Evolutionary conservation across 331 rosid genomes (phyloP).

Genomic region (Arachis monticola): DNA sequence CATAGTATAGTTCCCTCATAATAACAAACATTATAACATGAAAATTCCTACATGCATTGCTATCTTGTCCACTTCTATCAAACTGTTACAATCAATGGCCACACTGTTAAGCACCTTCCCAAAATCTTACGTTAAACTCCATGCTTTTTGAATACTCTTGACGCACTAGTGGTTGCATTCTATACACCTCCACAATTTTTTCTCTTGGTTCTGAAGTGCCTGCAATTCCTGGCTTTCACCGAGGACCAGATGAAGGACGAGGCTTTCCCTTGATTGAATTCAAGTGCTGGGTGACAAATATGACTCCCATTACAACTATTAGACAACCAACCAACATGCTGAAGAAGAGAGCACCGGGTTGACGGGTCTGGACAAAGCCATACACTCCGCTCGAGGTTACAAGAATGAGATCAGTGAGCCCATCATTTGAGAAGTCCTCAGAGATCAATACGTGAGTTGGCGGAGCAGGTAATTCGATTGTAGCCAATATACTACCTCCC

Average conservation of each 20-base stretch:
- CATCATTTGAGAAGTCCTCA: slow-evolving; percentile 96
- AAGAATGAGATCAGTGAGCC: slow-evolving; percentile 87
- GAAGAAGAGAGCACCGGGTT: slow-evolving; percentile 97
- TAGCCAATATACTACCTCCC: slow-evolving; percentile 73
- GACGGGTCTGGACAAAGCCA: slow-evolving; percentile 97
- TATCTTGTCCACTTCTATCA: slow-evolving; percentile 18
- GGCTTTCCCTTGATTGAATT: slow-evolving; percentile 87
- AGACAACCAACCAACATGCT: slow-evolving; percentile 96
- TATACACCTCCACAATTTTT: neutral
- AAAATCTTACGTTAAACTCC: slow-evolving; percentile 27
- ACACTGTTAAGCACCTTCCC: slow-evolving; percentile 8
- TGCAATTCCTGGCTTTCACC: slow-evolving; percentile 47
- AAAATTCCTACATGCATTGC: slow-evolving; percentile 31
- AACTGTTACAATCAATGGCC: slow-evolving; percentile 34
- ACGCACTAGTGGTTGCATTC: slow-evolving; percentile 14
- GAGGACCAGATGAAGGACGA: slow-evolving; percentile 57
- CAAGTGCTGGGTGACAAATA: slow-evolving; percentile 90
- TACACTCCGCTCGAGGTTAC: slow-evolving; percentile 85
- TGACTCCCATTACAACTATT: slow-evolving; percentile 85
- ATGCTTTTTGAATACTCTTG: slow-evolving; percentile 23
- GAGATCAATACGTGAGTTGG: slow-evolving; percentile 81
- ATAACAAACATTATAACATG: slow-evolving; percentile 28
- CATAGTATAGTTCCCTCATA: slow-evolving; percentile 10
- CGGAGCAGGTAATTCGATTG: slow-evolving; percentile 79
- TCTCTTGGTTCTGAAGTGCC: slow-evolving; percentile 21